phyloP scores from a whole-genome alignment of 805 yeast species.

The Phaffomyces thermotolerans region DNA sequence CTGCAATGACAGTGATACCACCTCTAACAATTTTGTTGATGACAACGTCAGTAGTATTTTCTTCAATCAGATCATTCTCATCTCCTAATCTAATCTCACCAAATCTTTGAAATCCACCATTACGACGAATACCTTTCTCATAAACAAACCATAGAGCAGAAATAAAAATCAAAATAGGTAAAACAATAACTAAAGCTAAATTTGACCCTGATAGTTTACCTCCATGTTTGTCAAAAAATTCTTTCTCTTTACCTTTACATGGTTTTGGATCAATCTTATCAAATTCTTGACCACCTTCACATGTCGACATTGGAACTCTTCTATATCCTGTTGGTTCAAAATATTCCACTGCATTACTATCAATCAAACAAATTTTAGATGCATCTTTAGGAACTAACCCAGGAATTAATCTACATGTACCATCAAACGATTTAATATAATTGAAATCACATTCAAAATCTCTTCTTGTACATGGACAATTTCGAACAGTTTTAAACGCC shows the following conservation, averaged over 20 bases:
- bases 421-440: conserved; percentile 61
- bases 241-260: conserved; percentile 81
- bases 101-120: conserved; percentile 49
- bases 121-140: conserved; percentile 76
- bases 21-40: conserved; percentile 40
- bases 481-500: conserved; percentile 48
- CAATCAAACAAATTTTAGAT: conserved; percentile 47
- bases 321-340: conserved; percentile 92
- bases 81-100: conserved; percentile 89
- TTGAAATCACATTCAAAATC: conserved; percentile 96
- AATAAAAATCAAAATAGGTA: conserved; percentile 40
- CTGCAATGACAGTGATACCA: conserved; percentile 29
- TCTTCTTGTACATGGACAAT: conserved; percentile 78
- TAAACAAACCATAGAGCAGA: conserved; percentile 49
- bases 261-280: conserved; percentile 61
- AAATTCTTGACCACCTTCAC: conserved; percentile 70
- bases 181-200: conserved; percentile 42
- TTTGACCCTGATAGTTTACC: conserved; percentile 46
- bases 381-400: conserved; percentile 66
- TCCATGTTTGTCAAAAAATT: conserved; percentile 46
- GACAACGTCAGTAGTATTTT: conserved; percentile 42
- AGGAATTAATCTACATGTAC: conserved; percentile 73
- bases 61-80: conserved; percentile 64
- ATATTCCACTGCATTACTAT: conserved; percentile 53
- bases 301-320: conserved; percentile 76